Evolutionary conservation across 108 stramenopile genomes (phyloP).

Genomic region (Heterococcus sp.): DNA sequence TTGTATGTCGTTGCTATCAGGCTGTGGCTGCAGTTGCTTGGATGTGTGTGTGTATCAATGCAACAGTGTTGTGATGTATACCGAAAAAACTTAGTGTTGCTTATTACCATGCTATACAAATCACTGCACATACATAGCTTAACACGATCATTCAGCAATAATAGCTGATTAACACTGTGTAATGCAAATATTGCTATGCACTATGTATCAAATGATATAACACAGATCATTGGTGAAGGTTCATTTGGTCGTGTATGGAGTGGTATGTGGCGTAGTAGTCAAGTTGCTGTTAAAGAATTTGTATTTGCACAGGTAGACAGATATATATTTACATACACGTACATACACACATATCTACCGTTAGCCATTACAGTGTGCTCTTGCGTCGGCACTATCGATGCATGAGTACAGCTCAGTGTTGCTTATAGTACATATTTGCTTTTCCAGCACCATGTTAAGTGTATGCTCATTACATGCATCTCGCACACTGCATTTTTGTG

Average conservation of each 20-base stretch:
- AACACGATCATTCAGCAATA: no score
- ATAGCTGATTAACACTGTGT: neutral
- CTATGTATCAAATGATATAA: neutral
- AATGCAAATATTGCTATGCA: neutral
- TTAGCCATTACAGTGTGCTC: neutral
- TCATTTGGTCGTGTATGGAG: constrained; percentile 96
- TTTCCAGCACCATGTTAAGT: neutral
- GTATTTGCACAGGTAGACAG: constrained; percentile 69
- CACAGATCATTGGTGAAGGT: constrained; percentile 81
- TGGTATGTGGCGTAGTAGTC: constrained; percentile 83
- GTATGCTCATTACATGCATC: neutral
- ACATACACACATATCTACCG: neutral
- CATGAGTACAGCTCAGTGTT: neutral
- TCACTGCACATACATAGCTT: neutral
- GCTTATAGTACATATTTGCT: neutral
- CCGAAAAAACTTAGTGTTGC: neutral
- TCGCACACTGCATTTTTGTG: neutral
- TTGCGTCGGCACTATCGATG: neutral
- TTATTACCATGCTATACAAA: neutral
- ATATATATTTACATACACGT: neutral
- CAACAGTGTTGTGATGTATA: no score
- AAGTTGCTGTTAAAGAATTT: constrained; percentile 90
- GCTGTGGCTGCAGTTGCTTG: no score
- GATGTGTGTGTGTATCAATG: no score
- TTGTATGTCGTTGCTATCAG: neutral